Base-by-base conservation (phyloP, 331 rosid genomes). In the Quercus phellos region DNA sequence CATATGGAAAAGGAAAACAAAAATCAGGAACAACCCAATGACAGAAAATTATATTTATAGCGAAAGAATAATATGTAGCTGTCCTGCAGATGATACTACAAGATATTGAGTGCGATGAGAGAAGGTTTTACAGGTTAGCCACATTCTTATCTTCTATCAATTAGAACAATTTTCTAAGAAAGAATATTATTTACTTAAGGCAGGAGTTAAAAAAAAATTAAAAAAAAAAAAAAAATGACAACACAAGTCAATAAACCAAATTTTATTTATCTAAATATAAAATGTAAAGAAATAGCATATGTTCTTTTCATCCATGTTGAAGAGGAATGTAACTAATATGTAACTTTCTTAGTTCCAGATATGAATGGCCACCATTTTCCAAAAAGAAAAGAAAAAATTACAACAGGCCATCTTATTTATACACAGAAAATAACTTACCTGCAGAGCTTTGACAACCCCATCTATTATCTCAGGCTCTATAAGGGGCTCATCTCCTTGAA, bases 401-500 rank as follows among this genome's bases (percentile, higher is more conserved):
- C 46, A 8, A 38, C 2, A 8, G 12, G 12, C 46, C 46, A 38
- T 38, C 46, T 8, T 38, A 8, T 38, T 38, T 22, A 32, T 54
- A 13, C 43, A 55, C 55, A 17, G 22, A 14, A 6, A 69, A 34
- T 7, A 75, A 24, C 16, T 32, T 78, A 91, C 99, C 93, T 94
- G 99, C 82, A 94, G 82, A 51, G 98, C 96, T 87, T 94, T 90
- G 66, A 92, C 98, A 42, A 94, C 79, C 27, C 98, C 97, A 51
- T 94, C 93, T 13, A 94, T 94, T 75, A 90, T 92, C 84, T 91
- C 97, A 50, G 98, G 99, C 72, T 94, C 97, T 64, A 92, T 42
- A 79, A 94, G 98, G 74, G 99, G 99, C 67, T 94, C 99, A 81
- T 94, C 97, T 54, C 97, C 99, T 55, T 94, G 99, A 83, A 94